Conservation (phyloP, 2,329 filamentous ascomycete species). For the Chaetomiaceae sp. region DNA sequence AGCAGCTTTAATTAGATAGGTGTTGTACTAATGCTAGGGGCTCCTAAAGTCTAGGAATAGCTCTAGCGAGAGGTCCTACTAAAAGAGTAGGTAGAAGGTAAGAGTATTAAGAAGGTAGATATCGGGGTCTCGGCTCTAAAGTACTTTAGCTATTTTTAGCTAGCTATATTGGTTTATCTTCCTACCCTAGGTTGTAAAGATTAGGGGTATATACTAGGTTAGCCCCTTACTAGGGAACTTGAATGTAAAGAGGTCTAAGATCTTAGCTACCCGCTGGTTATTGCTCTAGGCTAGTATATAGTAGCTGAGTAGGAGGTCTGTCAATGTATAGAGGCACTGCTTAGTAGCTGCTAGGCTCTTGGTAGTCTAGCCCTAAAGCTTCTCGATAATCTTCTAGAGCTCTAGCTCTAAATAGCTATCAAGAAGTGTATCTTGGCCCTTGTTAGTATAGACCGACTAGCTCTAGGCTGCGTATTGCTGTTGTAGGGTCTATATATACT, state of each 20-base stretch:
- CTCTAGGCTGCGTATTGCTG: background rate
- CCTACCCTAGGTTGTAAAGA: background rate
- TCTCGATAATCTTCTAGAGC: background rate
- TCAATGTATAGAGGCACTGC: background rate
- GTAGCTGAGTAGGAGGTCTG: conserved; percentile 1
- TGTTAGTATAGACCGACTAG: too few species aligned
- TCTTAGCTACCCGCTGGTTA: background rate
- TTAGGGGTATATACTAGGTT: background rate
- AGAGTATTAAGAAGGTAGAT: too few species aligned
- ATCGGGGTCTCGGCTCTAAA: background rate
- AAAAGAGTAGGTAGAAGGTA: conserved; percentile 1
- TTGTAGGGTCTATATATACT: conserved; percentile 1
- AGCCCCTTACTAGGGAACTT: background rate
- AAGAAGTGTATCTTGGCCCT: too few species aligned
- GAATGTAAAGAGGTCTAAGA: too few species aligned
- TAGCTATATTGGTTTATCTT: background rate
- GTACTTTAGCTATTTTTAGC: background rate
- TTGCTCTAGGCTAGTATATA: background rate
- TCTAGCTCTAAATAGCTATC: background rate
- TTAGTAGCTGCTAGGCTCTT: background rate
- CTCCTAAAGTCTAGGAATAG: background rate
- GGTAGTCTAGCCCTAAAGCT: background rate
- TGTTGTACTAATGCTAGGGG: background rate
- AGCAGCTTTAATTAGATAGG: background rate
- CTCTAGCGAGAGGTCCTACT: conserved; percentile 1